Base-by-base conservation (phyloP, 306 rosid species). In the Castanopsis chinensis region DNA sequence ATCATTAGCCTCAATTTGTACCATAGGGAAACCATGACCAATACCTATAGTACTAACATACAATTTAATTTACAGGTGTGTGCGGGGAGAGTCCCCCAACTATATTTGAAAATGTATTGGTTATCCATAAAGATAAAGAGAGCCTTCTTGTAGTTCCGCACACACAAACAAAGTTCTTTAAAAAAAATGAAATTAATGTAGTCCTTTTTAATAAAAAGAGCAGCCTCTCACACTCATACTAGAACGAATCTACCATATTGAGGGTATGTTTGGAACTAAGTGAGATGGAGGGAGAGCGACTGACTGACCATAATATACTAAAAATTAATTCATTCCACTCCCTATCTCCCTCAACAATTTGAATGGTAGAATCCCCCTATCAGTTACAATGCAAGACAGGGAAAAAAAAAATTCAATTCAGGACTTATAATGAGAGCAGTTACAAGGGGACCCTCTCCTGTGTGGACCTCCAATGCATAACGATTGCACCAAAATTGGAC, bases 1-100 rank as follows among this genome's bases (percentile, higher is more conserved):
- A 60, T 82, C 69, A 71, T 77, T 78, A 58, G 80, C 71, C 75
- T 88, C 88, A 74, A 33, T 76, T 82, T 84, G 87, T 54, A 71
- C 65, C 17, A 54, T 23, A 61, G 83, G 61, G 73, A 59, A 30
- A 69, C 73, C 81, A 78, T 69, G 65, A 72, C 61, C 74, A 60
- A 60, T 18, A 71, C 65, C 92, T 88, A 59, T 27, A 71, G 37
- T 71, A 70, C 45, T 41, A 41, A 41, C 12, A 41, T 41, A 41
- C 45, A 41, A 41, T 41, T 41, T 41, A 41, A 41, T 41, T 41
- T 41, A 41, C 45, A 41, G 45, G 45, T 41, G 11, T 41, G 12
- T 2, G 45, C 3, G 11, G 45, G 45, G 45, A 41, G 45, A 41
- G 45, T 41, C 45, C 45, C 10, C 45, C 45, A 41, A 41, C 45